Evolutionary conservation across 306 rosid genomes (phyloP).

Genomic region (Rubus idaeus): DNA sequence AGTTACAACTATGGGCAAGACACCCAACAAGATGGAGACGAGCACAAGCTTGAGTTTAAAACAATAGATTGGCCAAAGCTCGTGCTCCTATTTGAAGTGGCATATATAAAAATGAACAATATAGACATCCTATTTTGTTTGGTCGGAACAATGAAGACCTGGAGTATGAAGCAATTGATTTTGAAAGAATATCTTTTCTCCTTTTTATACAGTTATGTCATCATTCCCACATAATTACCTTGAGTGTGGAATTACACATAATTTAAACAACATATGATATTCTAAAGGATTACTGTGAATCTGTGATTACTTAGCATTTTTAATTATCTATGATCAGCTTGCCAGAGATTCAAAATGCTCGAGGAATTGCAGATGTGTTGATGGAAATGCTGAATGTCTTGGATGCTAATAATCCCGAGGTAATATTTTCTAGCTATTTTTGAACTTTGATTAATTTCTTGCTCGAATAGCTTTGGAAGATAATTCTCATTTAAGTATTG

Average conservation of each 20-base stretch:
- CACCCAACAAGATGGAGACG: too few relatives aligned
- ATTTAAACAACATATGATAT: background rate
- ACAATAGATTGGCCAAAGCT: background rate
- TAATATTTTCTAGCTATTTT: constrained; percentile 19
- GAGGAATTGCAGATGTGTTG: constrained; percentile 79
- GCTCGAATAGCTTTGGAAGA: background rate
- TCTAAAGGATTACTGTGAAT: background rate
- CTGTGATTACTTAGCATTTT: constrained; percentile 18
- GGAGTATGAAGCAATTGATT: background rate
- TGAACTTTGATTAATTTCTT: background rate
- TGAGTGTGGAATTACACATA: background rate
- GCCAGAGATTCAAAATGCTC: constrained; percentile 73
- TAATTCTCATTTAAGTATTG: background rate
- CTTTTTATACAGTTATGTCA: background rate
- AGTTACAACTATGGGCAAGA: too few relatives aligned
- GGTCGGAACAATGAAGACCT: too few relatives aligned
- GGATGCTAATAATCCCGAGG: constrained; percentile 79
- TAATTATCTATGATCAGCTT: constrained; percentile 49
- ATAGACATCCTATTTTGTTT: background rate
- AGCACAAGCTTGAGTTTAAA: too few relatives aligned
- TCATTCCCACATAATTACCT: background rate
- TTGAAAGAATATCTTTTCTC: background rate
- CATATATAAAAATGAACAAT: background rate
- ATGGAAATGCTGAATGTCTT: constrained; percentile 86
- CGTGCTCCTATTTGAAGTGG: background rate